Evolutionary conservation across 768 basidiomycete species (phyloP).

Genomic region (Serendipita sp.): DNA sequence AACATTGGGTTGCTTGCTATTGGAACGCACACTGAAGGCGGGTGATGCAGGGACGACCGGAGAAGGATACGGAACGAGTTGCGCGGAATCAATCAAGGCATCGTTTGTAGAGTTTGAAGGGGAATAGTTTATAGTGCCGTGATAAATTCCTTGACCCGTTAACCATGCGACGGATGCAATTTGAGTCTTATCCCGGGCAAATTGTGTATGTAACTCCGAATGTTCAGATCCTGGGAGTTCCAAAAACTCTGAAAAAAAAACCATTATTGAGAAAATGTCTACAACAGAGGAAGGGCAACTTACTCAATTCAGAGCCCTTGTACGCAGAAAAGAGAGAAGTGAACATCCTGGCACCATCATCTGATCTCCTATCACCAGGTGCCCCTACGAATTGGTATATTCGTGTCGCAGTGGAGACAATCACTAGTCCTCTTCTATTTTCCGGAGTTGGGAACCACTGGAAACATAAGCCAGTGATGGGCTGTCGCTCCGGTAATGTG

Average conservation of each 20-base stretch:
- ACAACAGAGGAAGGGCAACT: conserved; percentile 17
- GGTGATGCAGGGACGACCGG: conserved; percentile 18
- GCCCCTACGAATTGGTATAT: conserved; percentile 80
- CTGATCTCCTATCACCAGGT: conserved; percentile 42
- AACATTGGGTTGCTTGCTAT: conserved; percentile 10
- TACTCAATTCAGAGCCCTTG: conserved; percentile 67
- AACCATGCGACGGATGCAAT: conserved; percentile 80
- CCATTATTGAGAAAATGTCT: conserved; percentile 2
- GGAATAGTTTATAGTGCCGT: conserved; percentile 56
- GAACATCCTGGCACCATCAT: conserved; percentile 64
- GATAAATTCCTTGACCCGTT: conserved; percentile 80
- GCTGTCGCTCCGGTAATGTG: conserved; percentile 61
- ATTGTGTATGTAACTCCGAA: conserved; percentile 49
- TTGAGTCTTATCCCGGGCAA: conserved; percentile 26
- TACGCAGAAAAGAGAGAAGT: conserved; percentile 57
- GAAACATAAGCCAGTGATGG: conserved; percentile 73
- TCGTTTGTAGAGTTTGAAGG: conserved; percentile 39
- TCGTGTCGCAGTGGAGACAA: conserved; percentile 72
- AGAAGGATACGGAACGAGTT: conserved; percentile 62
- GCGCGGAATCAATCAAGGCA: conserved; percentile 59
- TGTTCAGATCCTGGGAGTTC: conserved; percentile 72
- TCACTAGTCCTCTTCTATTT: conserved; percentile 46
- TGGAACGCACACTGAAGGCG: conserved; percentile 15
- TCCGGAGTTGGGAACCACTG: conserved; percentile 55
- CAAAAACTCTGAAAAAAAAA: conserved; percentile 52